These are phyloP conservation scores for Pelargonium citronellum DNA, from an alignment of 441 rosid species.

Conservation along the genomic window DNA sequence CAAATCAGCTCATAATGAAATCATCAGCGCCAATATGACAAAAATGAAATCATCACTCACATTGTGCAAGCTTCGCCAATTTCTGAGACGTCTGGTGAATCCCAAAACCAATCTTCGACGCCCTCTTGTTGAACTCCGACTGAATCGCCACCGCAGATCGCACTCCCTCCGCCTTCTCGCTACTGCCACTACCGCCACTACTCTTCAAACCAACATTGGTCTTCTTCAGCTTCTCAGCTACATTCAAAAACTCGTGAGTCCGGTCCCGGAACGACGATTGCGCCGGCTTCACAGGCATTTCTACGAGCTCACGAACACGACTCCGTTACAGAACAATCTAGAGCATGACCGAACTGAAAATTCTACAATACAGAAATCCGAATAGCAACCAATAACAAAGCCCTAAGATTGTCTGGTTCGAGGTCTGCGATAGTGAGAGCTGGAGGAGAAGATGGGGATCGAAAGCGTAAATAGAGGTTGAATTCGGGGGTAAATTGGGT, in stretches of 20 bases:
- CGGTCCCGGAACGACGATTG: slow-evolving; percentile 60
- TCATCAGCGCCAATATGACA: neutral
- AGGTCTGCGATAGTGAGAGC: no score
- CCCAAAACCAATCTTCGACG: slow-evolving; percentile 50
- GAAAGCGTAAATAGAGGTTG: neutral
- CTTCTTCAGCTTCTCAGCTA: slow-evolving; percentile 44
- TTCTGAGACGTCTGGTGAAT: slow-evolving; percentile 64
- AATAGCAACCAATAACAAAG: neutral
- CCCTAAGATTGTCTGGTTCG: neutral
- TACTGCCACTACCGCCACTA: slow-evolving; percentile 25
- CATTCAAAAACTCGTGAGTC: slow-evolving; percentile 40
- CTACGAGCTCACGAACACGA: slow-evolving; percentile 14
- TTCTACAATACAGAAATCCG: neutral
- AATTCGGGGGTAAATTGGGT: neutral
- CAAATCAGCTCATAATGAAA: neutral
- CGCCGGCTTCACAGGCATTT: slow-evolving; percentile 40
- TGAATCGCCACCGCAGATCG: slow-evolving; percentile 40
- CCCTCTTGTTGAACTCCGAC: slow-evolving; percentile 52
- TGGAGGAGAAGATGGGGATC: neutral
- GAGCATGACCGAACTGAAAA: neutral
- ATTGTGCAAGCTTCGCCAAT: slow-evolving; percentile 52
- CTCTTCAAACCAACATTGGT: slow-evolving; percentile 24
- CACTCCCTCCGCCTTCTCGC: slow-evolving; percentile 36
- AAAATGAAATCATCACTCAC: slow-evolving; percentile 28
- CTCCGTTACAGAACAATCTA: neutral